Base-by-base conservation (phyloP, 495 filamentous ascomycete genomes). In the Penicillium dipodomyicola region DNA sequence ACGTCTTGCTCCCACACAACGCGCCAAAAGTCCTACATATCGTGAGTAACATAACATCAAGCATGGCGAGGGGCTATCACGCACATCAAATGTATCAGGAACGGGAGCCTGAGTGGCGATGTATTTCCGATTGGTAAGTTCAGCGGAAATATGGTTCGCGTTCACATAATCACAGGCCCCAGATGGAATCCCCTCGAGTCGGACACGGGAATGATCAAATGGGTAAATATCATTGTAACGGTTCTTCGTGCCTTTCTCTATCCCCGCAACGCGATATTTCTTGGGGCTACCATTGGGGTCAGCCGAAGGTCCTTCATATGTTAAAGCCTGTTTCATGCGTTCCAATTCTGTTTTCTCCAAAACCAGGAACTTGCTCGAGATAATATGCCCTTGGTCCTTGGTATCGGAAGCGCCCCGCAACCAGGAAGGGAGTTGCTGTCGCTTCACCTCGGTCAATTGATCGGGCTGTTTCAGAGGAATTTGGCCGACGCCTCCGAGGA, bases 191-290 rank as follows among this genome's bases (percentile, higher is more conserved):
- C 83, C 85, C 56, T 88, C 79, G 17, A 98, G 77, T 53, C 82
- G 89, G 42, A 98, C 94, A 48, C 94, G 77, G 5, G 92, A 84
- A 71, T 98, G 94, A 67, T 98, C 94, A 65, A 95, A 98, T 5
- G 94, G 94, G 72, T 95, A 89, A 40, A 97, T 97, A 63, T 96
- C 94, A 71, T 96, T 97, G 70, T 98, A 98, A 19, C 94, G 80
- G 65, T 98, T 98, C 72, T 97, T 97, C 3, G 79, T 82, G 30
- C 94, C 94, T 65, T 96, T 91, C 66, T 98, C 94, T 52, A 98
- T 89, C 5, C 94, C 94, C 3, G 91, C 94, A 50, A 98, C 83
- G 58, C 72, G 82, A 53, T 80, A 79, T 56, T 64, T 75, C 37
- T 67, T 63, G 10, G 75, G 53, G 9, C 60, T 48, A 35, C 69